Evolutionary conservation across 139 green algal species (phyloP).

Genomic region (Chlamydomonas applanata): DNA sequence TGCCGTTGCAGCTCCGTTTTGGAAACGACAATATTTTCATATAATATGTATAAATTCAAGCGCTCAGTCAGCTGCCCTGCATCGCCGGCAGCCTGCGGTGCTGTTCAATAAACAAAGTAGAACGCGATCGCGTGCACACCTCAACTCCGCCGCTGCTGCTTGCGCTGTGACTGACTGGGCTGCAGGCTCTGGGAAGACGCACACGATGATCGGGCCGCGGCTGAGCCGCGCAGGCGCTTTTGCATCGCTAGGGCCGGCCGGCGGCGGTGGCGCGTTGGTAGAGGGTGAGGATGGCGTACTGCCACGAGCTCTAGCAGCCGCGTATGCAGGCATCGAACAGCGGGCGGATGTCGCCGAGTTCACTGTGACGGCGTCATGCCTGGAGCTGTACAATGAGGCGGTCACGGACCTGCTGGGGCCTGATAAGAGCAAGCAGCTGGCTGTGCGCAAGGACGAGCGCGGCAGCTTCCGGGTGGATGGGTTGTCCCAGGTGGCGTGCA

Average conservation of each 20-base stretch:
- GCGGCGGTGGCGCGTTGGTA: constrained; percentile 1
- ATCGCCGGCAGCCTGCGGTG: too few relatives aligned
- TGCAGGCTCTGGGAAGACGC: constrained; percentile 71
- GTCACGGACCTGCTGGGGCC: constrained; percentile 60
- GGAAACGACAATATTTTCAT: too few relatives aligned
- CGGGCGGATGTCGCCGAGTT: constrained; percentile 16
- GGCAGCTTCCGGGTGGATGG: constrained; percentile 70
- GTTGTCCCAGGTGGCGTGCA: constrained; percentile 40
- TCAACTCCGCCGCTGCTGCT: too few relatives aligned
- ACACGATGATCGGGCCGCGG: constrained; percentile 73
- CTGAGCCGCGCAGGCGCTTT: constrained; percentile 22
- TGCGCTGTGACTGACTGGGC: background rate
- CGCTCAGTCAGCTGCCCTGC: too few relatives aligned
- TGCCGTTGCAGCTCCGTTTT: too few relatives aligned
- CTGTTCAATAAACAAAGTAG: background rate
- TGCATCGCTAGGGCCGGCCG: background rate
- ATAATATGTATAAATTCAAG: too few relatives aligned
- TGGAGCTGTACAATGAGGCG: constrained; percentile 76
- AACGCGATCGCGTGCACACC: background rate
- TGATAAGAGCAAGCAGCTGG: constrained; percentile 35
- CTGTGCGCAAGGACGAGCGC: constrained; percentile 51
- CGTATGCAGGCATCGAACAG: constrained; percentile 23
- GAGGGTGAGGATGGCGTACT: constrained; percentile 60
- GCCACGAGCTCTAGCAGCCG: constrained; percentile 34
- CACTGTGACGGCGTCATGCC: constrained; percentile 18